Base-by-base conservation (phyloP, 2,329 filamentous ascomycete genomes). In the Orbilia quercus region DNA sequence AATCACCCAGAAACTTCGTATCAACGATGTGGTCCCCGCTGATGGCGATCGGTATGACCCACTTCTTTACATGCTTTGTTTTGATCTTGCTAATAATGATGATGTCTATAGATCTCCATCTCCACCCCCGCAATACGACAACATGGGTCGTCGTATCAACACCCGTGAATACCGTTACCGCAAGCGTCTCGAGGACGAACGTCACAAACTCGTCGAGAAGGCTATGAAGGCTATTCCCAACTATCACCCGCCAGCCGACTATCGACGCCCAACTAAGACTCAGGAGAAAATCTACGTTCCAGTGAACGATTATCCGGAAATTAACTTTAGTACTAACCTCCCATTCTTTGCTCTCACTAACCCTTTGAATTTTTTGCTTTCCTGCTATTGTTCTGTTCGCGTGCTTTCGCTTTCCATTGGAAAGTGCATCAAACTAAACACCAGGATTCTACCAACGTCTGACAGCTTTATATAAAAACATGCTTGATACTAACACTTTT, bases 281-380 rank as follows among this genome's bases (percentile, higher is more conserved):
- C 95, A 99, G 84, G 95, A 99, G 87, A 99, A 99, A 87, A 96
- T 99, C 90, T 99, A 99, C 82, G 95, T 99, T 82, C 95, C 95
- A 82, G 95, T 99, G 85, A 99, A 99, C 88, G 95, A 99, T 84
- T 99, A 99, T 83, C 95, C 95, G 86, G 95, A 99, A 84, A 98
- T 99, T 89, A 99, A 99, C 90, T 99, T 99, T 92, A 99, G 95
- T 99, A 97, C 94, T 87, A 78, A 76, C 74, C 73, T 79, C 75
- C 76, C 72, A 77, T 76, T 78, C 67, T 79, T 80, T 77, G 66
- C 75, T 75, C 75, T 72, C 76, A 78, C 82, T 83, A 80, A 82
- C 82, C 76, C 81, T 81, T 44, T 58, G 55, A 48, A 36, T 28
- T 72, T 53, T 38, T 38, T 36, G 18, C 44, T 50, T 25, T 65